A percentile compares a stretch with the other conserved stretches of the same genome.
These are phyloP conservation scores for Xylariaceae sp. DNA, from an alignment of 2,329 filamentous ascomycete species.

Conservation along the genomic window DNA sequence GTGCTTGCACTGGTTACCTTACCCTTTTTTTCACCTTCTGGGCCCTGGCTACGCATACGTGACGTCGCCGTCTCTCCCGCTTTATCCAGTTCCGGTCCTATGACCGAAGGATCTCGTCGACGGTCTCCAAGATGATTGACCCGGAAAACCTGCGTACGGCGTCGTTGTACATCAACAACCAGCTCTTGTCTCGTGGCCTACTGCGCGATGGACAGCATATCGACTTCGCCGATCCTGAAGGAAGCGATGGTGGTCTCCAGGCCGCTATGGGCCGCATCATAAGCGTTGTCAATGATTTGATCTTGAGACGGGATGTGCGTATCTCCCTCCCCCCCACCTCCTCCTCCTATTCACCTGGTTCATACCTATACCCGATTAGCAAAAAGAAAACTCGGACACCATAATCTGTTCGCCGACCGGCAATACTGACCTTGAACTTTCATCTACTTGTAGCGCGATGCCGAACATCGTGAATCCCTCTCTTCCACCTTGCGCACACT, in stretches of 20 bases:
- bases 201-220: conserved; percentile 65
- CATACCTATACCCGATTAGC: no score
- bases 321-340: background rate
- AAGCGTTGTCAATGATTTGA: conserved; percentile 87
- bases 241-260: conserved; percentile 51
- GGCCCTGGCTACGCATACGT: background rate
- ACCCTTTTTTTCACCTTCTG: background rate
- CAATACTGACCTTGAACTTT: background rate
- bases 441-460: conserved; percentile 62
- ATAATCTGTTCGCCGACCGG: background rate
- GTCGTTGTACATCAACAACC: conserved; percentile 68
- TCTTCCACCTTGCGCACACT: conserved; percentile 71
- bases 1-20: background rate
- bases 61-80: background rate
- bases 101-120: background rate
- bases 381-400: no score
- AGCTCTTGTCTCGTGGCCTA: conserved; percentile 60
- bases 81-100: background rate
- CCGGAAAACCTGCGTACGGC: conserved; percentile 59
- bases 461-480: conserved; percentile 78
- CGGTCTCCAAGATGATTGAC: conserved; percentile 37
- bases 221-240: conserved; percentile 72
- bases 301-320: conserved; percentile 80
- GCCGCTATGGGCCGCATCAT: conserved; percentile 81
- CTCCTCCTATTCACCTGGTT: no score